These are phyloP conservation scores for Pseudocercospora cruenta DNA, from an alignment of 2,329 filamentous ascomycete genomes.

Conservation along the genomic window DNA sequence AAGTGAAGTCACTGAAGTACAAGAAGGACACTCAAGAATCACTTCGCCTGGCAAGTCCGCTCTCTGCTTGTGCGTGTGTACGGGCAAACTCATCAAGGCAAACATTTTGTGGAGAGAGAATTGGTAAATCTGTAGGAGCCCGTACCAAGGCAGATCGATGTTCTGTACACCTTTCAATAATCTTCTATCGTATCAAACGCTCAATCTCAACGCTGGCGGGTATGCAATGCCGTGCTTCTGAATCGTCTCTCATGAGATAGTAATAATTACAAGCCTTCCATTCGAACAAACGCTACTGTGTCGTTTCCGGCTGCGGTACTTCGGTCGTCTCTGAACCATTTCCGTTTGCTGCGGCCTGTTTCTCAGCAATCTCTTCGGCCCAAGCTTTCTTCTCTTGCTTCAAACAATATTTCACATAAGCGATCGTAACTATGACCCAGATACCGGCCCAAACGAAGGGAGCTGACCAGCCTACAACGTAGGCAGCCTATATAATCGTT, in stretches of 20 bases:
- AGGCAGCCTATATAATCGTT: constrained; percentile 49
- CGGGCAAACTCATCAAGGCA: too few relatives aligned
- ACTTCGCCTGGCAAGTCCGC: too few relatives aligned
- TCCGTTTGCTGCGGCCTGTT: constrained; percentile 20
- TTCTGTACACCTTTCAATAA: background rate
- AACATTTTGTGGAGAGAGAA: background rate
- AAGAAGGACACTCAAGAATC: too few relatives aligned
- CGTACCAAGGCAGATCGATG: background rate
- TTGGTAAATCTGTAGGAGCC: background rate
- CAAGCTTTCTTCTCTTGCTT: constrained; percentile 41
- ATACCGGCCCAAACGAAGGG: constrained; percentile 56
- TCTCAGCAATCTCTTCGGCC: constrained; percentile 39
- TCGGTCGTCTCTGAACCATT: constrained; percentile 2
- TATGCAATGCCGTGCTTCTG: constrained; percentile 1
- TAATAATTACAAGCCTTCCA: background rate
- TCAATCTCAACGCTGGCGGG: background rate
- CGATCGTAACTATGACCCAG: constrained; percentile 51
- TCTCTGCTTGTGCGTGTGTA: too few relatives aligned
- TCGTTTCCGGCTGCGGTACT: background rate
- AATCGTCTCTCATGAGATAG: background rate
- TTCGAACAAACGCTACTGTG: background rate
- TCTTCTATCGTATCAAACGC: constrained; percentile 5
- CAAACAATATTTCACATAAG: constrained; percentile 48
- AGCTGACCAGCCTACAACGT: constrained; percentile 54
- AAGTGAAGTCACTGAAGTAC: too few relatives aligned